Percentiles rank a stretch among this genome's conserved stretches.
phyloP scores from a whole-genome alignment of 2,329 filamentous ascomycete species.

The Ophiocordyceps camponoti-floridani region DNA sequence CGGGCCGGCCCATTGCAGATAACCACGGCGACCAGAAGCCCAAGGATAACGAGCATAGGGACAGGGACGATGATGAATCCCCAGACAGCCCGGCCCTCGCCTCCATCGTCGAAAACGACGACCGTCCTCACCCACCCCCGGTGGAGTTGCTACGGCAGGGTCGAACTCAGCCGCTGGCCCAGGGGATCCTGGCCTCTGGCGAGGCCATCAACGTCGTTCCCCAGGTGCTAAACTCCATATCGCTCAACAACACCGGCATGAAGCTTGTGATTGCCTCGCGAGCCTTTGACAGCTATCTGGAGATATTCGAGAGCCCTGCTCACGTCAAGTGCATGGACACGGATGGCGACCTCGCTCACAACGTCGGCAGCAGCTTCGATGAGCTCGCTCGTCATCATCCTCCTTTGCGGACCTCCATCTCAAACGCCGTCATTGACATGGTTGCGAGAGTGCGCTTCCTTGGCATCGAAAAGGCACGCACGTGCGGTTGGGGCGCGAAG shows the following conservation, averaged over 20 bases:
- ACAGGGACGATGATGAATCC: slow-evolving; percentile 17
- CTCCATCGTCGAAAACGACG: slow-evolving; percentile 16
- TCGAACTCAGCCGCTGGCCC: slow-evolving; percentile 30
- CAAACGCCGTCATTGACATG: slow-evolving; percentile 79
- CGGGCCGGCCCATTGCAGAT: slow-evolving; percentile 26
- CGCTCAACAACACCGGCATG: slow-evolving; percentile 73
- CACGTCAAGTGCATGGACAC: slow-evolving; percentile 73
- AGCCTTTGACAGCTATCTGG: slow-evolving; percentile 73
- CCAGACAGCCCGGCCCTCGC: slow-evolving; percentile 20
- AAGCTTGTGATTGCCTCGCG: slow-evolving; percentile 70
- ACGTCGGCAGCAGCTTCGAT: slow-evolving; percentile 74
- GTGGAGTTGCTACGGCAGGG: slow-evolving; percentile 27
- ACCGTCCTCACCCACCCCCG: slow-evolving; percentile 33
- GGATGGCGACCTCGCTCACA: slow-evolving; percentile 50
- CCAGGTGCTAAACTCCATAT: slow-evolving; percentile 82
- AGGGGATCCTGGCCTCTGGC: slow-evolving; percentile 66
- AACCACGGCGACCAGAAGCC: slow-evolving; percentile 11
- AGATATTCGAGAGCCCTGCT: slow-evolving; percentile 86
- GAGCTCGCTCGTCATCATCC: slow-evolving; percentile 92
- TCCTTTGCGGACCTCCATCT: slow-evolving; percentile 58
- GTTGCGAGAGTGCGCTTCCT: slow-evolving; percentile 63
- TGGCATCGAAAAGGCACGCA: slow-evolving; percentile 50
- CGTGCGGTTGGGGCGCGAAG: slow-evolving; percentile 60
- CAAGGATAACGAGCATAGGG: slow-evolving; percentile 9
- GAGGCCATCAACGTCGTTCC: slow-evolving; percentile 83